Evolutionary conservation across 78 protist genomes (phyloP).

Genomic region (Monosiga brevicollis): DNA sequence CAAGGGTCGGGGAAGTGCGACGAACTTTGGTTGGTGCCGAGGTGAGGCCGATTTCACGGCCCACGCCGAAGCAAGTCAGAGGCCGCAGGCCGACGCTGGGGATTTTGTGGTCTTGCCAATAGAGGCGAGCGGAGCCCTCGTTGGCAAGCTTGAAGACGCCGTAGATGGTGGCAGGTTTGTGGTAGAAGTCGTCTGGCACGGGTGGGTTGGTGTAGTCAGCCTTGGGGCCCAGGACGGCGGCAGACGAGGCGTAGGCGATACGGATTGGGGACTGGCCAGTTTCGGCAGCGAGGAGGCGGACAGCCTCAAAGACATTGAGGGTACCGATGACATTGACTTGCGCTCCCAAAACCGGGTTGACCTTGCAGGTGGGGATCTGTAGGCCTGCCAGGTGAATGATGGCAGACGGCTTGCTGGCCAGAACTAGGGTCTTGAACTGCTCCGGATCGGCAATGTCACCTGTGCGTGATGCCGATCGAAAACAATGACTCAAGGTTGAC

Average conservation of each 20-base stretch:
- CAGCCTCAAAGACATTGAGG: constrained; percentile 35
- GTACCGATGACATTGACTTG: constrained; percentile 43
- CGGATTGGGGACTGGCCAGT: not conserved
- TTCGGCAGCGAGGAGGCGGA: not conserved
- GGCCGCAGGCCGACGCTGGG: constrained; percentile 41
- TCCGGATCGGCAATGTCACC: constrained; percentile 21
- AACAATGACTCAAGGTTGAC: too few relatives aligned
- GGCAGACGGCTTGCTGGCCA: constrained; percentile 1
- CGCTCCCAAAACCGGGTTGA: constrained; percentile 40
- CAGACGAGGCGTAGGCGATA: constrained; percentile 39
- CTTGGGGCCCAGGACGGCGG: constrained; percentile 22
- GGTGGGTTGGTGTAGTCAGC: constrained; percentile 15
- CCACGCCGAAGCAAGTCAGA: constrained; percentile 35
- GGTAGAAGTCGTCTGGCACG: constrained; percentile 18
- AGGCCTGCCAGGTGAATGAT: constrained; percentile 35
- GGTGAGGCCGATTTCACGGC: constrained; percentile 43
- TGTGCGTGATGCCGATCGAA: too few relatives aligned
- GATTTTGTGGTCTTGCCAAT: constrained; percentile 25
- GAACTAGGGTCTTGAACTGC: not conserved
- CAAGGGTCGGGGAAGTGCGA: too few relatives aligned
- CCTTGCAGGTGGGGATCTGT: constrained; percentile 40
- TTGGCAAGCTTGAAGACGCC: constrained; percentile 43
- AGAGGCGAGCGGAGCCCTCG: constrained; percentile 44
- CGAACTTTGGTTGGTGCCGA: constrained; percentile 36
- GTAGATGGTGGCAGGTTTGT: constrained; percentile 27